Conservation (phyloP, 2,329 filamentous ascomycete species). For the Penicillium expansum region DNA sequence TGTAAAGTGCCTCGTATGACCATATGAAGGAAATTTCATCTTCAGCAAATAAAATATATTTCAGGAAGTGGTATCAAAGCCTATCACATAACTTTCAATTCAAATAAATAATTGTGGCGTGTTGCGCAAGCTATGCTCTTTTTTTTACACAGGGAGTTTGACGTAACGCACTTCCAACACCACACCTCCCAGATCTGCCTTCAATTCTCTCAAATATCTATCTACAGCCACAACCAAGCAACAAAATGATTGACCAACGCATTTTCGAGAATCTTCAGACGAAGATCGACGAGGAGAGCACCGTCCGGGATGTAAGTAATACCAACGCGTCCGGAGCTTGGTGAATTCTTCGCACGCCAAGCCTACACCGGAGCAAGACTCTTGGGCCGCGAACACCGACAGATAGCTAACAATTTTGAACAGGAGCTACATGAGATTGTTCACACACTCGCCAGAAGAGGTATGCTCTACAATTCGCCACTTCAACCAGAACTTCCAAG, state of each 20-base stretch:
- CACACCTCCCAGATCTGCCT: constrained; percentile 5
- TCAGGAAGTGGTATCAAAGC: background rate
- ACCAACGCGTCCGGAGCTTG: constrained; percentile 2
- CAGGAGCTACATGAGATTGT: constrained; percentile 75
- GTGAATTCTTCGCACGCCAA: constrained; percentile 23
- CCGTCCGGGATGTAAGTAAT: constrained; percentile 66
- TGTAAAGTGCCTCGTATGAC: background rate
- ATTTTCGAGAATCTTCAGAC: constrained; percentile 86
- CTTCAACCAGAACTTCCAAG: background rate
- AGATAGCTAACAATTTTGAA: constrained; percentile 9
- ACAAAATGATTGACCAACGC: constrained; percentile 68
- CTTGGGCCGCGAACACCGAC: constrained; percentile 7
- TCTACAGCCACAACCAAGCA: background rate
- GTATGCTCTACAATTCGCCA: constrained; percentile 34
- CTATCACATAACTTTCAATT: background rate
- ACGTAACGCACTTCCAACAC: constrained; percentile 14
- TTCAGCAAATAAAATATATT: background rate
- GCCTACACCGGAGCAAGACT: constrained; percentile 12
- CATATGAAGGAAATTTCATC: background rate
- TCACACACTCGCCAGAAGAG: constrained; percentile 75
- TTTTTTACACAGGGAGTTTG: constrained; percentile 9
- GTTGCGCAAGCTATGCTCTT: background rate
- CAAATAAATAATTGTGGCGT: background rate
- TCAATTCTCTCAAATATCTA: constrained; percentile 8
- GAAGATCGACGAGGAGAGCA: constrained; percentile 83